These are phyloP conservation scores for Candida insectalens DNA, from an alignment of 805 yeast genomes.

Conservation along the genomic window DNA sequence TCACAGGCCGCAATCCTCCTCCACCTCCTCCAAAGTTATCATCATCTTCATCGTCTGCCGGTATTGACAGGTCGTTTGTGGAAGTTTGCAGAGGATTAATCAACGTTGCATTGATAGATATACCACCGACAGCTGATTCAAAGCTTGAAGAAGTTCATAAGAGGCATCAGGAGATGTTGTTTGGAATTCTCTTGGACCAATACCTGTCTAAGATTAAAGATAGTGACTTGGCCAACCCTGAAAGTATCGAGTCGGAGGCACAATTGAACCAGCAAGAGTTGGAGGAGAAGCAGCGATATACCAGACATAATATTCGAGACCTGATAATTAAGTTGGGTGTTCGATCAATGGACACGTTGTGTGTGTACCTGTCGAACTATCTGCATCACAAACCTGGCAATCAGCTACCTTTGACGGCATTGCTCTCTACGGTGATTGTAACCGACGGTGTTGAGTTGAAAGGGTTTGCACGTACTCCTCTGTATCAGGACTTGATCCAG, in stretches of 20 bases:
- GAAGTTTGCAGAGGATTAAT: neutral
- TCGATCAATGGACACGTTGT: slow-evolving; percentile 27
- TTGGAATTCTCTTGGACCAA: neutral
- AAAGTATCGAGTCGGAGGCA: slow-evolving; percentile 2
- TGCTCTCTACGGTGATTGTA: slow-evolving; percentile 24
- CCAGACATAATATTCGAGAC: slow-evolving; percentile 31
- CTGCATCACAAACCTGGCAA: slow-evolving; percentile 21
- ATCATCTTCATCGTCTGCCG: neutral
- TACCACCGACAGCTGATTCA: slow-evolving; percentile 3
- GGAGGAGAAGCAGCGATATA: slow-evolving; percentile 41
- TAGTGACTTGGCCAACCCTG: no score
- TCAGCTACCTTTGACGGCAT: slow-evolving; percentile 29
- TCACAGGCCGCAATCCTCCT: neutral
- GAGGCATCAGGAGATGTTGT: slow-evolving; percentile 12
- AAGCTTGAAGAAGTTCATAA: slow-evolving; percentile 4
- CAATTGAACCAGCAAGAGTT: slow-evolving; percentile 22
- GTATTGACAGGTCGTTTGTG: neutral
- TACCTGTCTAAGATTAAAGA: neutral
- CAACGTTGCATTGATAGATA: neutral
- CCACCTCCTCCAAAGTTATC: neutral
- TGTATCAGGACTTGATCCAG: slow-evolving; percentile 29
- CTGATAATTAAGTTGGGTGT: slow-evolving; percentile 32
- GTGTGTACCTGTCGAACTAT: slow-evolving; percentile 26
- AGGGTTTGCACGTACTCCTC: slow-evolving; percentile 24
- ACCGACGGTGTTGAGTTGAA: slow-evolving; percentile 12